Evolutionary conservation across 495 filamentous ascomycete genomes (phyloP).

Genomic region (Cladorrhinum samala): DNA sequence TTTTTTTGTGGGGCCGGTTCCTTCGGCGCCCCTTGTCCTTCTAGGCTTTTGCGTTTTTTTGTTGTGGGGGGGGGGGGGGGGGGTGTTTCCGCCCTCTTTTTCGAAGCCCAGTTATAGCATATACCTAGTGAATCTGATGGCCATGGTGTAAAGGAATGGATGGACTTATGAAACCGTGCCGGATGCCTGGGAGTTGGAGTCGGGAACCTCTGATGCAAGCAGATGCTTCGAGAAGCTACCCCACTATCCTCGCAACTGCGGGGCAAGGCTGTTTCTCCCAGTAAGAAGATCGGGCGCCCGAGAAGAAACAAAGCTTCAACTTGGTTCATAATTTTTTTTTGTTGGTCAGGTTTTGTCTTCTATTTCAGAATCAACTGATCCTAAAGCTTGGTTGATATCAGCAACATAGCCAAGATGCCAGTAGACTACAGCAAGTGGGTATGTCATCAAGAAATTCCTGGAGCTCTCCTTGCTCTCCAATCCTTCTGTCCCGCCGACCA

Average conservation of each 20-base stretch:
- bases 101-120: too few species aligned
- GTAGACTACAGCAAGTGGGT: conserved; percentile 95
- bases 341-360: not conserved
- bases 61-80: too few species aligned
- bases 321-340: not conserved
- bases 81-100: too few species aligned
- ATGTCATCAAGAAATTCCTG: conserved; percentile 24
- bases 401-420: conserved; percentile 54
- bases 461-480: not conserved
- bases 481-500: not conserved
- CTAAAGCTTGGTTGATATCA: not conserved
- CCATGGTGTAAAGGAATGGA: too few species aligned
- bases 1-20: too few species aligned
- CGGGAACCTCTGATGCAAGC: not conserved
- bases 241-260: conserved; percentile 7
- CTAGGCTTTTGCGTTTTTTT: too few species aligned
- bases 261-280: not conserved
- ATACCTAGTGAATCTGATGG: too few species aligned
- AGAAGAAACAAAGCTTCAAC: too few species aligned
- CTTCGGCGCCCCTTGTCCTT: too few species aligned
- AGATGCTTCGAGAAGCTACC: conserved; percentile 16
- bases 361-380: not conserved
- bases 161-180: too few species aligned
- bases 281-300: too few species aligned
- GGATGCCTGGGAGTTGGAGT: not conserved